Evolutionary conservation across 805 yeast genomes (phyloP).

Genomic region (Jamesozyma spencerorum): DNA sequence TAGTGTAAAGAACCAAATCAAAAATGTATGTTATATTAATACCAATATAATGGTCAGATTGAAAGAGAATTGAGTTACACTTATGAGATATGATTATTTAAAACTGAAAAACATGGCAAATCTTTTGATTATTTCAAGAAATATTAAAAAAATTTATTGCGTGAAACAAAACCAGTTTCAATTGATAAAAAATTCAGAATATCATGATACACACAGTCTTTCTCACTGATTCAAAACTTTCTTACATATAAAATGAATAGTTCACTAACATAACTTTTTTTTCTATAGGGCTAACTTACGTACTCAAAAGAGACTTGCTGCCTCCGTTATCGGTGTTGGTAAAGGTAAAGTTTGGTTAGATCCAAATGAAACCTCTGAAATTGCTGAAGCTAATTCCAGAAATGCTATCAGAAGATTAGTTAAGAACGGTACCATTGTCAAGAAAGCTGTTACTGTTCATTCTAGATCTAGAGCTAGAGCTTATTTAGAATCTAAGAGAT

Average conservation of each 20-base stretch:
- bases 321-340: slow-evolving; percentile 98
- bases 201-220: no score
- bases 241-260: no score
- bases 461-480: slow-evolving; percentile 98
- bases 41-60: neutral
- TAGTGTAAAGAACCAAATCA: slow-evolving; percentile 9
- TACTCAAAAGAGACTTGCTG: slow-evolving; percentile 99
- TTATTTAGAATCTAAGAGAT: slow-evolving; percentile 89
- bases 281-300: slow-evolving; percentile 81
- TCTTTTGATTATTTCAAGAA: no score
- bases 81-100: no score
- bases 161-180: no score
- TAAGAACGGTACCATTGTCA: slow-evolving; percentile 95
- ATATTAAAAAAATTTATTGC: no score
- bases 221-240: no score
- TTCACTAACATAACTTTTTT: slow-evolving; percentile 3
- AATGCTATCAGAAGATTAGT: slow-evolving; percentile 95
- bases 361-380: slow-evolving; percentile 93
- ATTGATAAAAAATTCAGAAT: no score
- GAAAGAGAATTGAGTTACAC: no score
- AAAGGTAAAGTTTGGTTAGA: slow-evolving; percentile 99
- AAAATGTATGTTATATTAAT: slow-evolving; percentile 12
- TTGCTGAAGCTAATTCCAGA: slow-evolving; percentile 96
- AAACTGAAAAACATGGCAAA: no score
- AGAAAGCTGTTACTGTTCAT: slow-evolving; percentile 95